Conservation (phyloP, 1,139 yeast species). For the Candida pseudoviswanathii region DNA sequence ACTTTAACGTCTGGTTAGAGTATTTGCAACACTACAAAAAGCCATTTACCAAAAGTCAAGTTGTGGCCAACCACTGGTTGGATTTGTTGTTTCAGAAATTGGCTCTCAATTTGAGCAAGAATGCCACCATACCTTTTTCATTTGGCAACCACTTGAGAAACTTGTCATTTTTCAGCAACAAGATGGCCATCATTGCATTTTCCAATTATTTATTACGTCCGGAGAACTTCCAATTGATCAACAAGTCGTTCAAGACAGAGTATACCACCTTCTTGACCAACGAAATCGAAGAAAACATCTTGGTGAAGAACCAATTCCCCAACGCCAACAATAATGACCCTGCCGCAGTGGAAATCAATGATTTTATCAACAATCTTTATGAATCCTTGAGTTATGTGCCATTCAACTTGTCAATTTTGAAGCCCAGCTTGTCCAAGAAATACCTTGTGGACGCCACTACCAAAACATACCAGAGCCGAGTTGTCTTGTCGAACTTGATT, state of each 20-base stretch:
- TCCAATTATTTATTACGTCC: constrained; percentile 33
- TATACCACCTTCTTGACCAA: constrained; percentile 30
- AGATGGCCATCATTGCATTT: constrained; percentile 29
- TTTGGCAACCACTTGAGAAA: constrained; percentile 23
- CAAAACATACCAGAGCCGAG: constrained; percentile 43
- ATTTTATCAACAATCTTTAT: constrained; percentile 38
- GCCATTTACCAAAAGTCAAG: constrained; percentile 37
- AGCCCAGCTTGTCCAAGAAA: constrained; percentile 32
- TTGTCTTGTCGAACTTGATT: constrained; percentile 36
- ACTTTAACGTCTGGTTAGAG: constrained; percentile 32
- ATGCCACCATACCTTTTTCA: constrained; percentile 23
- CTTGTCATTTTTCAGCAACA: constrained; percentile 30
- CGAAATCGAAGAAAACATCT: constrained; percentile 25
- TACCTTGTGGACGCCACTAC: constrained; percentile 34
- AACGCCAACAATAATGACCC: constrained; percentile 29
- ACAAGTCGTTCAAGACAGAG: constrained; percentile 31
- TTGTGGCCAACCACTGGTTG: constrained; percentile 45
- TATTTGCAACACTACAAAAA: constrained; percentile 28
- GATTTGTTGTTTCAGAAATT: constrained; percentile 32
- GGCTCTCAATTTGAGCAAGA: constrained; percentile 24
- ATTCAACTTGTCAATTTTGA: constrained; percentile 23
- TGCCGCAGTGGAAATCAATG: constrained; percentile 20
- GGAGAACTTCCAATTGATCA: constrained; percentile 24
- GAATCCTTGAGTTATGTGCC: constrained; percentile 31
- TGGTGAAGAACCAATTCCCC: constrained; percentile 31